phyloP scores from a whole-genome alignment of 1,284 basidiomycete genomes.

The Microstroma glucosiphilum region DNA sequence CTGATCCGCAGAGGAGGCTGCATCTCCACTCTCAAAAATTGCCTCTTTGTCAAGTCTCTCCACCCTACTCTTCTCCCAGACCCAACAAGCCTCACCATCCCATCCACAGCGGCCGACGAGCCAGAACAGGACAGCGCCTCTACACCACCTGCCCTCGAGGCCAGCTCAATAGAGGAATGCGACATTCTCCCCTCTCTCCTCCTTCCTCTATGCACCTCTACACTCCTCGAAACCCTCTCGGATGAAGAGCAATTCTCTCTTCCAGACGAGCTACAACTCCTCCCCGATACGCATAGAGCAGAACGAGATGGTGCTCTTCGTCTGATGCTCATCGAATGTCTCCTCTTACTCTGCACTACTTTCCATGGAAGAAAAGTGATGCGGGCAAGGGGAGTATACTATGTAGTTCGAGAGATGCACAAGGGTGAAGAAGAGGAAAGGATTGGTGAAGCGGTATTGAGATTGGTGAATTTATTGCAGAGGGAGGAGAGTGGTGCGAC shows the following conservation, averaged over 20 bases:
- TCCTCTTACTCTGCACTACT: slow-evolving; percentile 81
- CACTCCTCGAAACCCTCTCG: slow-evolving; percentile 58
- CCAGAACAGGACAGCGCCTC: too few species aligned
- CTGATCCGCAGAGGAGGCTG: slow-evolving; percentile 46
- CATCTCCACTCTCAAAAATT: slow-evolving; percentile 48
- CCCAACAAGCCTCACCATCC: slow-evolving; percentile 10
- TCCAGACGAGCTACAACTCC: slow-evolving; percentile 76
- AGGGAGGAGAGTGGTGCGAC: slow-evolving; percentile 42
- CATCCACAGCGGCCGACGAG: too few species aligned
- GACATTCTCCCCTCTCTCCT: slow-evolving; percentile 58
- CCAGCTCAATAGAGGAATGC: slow-evolving; percentile 20
- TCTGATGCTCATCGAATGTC: slow-evolving; percentile 77
- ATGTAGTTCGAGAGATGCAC: slow-evolving; percentile 75
- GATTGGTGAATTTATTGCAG: slow-evolving; percentile 48
- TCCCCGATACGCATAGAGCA: slow-evolving; percentile 71
- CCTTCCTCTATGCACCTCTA: slow-evolving; percentile 84
- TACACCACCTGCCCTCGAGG: slow-evolving; percentile 21
- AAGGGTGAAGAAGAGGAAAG: slow-evolving; percentile 72
- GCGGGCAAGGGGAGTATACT: slow-evolving; percentile 76
- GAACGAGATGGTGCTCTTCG: slow-evolving; percentile 75
- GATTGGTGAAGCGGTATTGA: slow-evolving; percentile 45
- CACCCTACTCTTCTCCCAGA: slow-evolving; percentile 43
- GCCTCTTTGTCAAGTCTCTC: slow-evolving; percentile 44
- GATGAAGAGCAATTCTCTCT: slow-evolving; percentile 79
- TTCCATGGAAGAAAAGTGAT: slow-evolving; percentile 77